Base-by-base conservation (phyloP, 768 basidiomycete species). In the Coprinopsis cinerea region DNA sequence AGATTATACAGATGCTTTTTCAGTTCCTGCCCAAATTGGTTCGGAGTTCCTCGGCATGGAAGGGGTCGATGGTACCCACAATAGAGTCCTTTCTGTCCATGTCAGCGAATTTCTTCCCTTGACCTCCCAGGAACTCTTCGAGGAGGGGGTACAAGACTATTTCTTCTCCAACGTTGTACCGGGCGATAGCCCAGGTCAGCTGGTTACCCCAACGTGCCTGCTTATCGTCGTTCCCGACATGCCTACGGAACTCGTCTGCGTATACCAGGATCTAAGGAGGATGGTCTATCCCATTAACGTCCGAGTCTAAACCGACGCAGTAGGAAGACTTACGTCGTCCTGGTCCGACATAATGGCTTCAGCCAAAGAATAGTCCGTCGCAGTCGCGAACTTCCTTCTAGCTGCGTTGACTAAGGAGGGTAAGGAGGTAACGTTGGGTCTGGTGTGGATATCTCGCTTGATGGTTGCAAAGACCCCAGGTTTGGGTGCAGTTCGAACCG, bases 261-360 rank as follows among this genome's bases (percentile, higher is more conserved):
- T 76, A 79, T 40, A 75, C 69, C 52, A 77, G 76, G 70, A 82
- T 82, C 79, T n/a, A n/a, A n/a, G n/a, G n/a, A n/a, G n/a, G n/a
- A n/a, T 83, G 30, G 37, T 7, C 37, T 9, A 10, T 14, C 10
- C 9, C 6, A 39, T 13, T 6, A 39, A 7, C 18, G 11, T 9
- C 18, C 6, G 13, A 10, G 10, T 18, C 7, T 18, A 20, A 39
- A 27, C 17, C 5, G 14, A 36, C 7, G 24, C 36, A 28, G 20
- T n/a, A 37, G 13, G 10, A 3, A 4, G 15, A n/a, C 18, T 9
- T 24, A 22, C 26, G 24, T 28, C 17, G 15, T 26, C 17, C 6
- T 14, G 18, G 37, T 39, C 37, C 18, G 37, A 39, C 37, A 39
- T 39, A 17, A 39, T 17, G 6, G 37, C 37, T 20, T 39, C 37